These are phyloP conservation scores for Dionaea muscipula DNA, from an alignment of 179 eudicot species.

Conservation along the genomic window DNA sequence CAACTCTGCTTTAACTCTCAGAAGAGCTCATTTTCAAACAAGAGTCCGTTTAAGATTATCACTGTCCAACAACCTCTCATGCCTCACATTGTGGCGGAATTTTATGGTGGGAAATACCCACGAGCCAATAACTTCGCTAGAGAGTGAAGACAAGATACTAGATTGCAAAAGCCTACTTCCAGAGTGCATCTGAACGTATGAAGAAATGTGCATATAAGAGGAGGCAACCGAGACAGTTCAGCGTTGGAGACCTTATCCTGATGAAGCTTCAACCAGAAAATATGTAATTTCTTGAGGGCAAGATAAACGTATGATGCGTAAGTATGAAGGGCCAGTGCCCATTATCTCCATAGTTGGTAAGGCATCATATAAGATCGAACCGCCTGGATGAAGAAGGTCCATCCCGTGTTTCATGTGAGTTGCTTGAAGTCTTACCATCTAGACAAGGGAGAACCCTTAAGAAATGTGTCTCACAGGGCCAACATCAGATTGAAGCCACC, in stretches of 20 bases:
- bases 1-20: neutral
- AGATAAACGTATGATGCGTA: neutral
- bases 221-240: too few relatives aligned
- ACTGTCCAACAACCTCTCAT: neutral
- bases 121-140: neutral
- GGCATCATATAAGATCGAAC: too few relatives aligned
- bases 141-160: too few relatives aligned
- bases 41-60: neutral
- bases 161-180: too few relatives aligned
- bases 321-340: neutral
- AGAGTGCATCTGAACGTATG: neutral
- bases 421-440: too few relatives aligned
- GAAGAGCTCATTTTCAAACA: neutral
- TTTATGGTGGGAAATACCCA: neutral
- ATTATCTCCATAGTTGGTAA: neutral
- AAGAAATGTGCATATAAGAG: too few relatives aligned
- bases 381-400: too few relatives aligned
- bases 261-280: neutral
- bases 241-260: neutral
- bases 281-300: neutral
- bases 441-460: too few relatives aligned
- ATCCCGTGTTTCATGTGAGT: too few relatives aligned
- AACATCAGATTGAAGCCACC: too few relatives aligned
- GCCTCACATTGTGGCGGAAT: neutral
- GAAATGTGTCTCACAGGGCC: too few relatives aligned